phyloP scores from a whole-genome alignment of 768 basidiomycete genomes.

The Sporobolomyces phaffii region DNA sequence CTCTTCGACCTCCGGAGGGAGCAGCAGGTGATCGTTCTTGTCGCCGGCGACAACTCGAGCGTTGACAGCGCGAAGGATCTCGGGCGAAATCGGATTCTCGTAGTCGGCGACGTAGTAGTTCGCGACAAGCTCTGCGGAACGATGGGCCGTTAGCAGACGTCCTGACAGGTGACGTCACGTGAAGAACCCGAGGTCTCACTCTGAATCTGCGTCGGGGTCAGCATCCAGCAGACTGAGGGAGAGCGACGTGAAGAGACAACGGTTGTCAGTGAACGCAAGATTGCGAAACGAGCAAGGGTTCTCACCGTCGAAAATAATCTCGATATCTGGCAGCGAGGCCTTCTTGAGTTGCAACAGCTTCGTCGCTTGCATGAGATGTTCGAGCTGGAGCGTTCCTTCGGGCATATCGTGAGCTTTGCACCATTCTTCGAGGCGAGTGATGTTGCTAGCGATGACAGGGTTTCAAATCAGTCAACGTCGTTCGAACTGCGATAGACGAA shows the following conservation, averaged over 20 bases:
- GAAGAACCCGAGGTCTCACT: slow-evolving; percentile 41
- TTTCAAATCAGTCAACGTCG: not conserved
- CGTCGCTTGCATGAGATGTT: slow-evolving; percentile 99
- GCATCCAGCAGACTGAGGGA: slow-evolving; percentile 81
- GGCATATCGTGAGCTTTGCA: slow-evolving; percentile 99
- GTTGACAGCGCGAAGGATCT: slow-evolving; percentile 93
- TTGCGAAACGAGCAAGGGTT: not conserved
- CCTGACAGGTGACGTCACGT: not conserved
- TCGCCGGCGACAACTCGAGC: slow-evolving; percentile 93
- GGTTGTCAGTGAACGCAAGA: too few species aligned
- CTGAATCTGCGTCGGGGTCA: slow-evolving; percentile 98
- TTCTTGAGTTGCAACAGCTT: slow-evolving; percentile 97
- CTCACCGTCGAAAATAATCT: slow-evolving; percentile 79
- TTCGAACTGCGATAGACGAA: not conserved
- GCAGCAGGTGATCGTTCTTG: slow-evolving; percentile 89
- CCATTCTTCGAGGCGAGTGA: slow-evolving; percentile 82
- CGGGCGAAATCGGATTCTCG: slow-evolving; percentile 96
- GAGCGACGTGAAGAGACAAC: not conserved
- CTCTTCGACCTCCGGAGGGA: slow-evolving; percentile 94
- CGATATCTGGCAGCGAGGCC: slow-evolving; percentile 88
- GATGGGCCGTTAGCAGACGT: not conserved
- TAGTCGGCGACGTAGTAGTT: slow-evolving; percentile 91
- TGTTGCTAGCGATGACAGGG: too few species aligned
- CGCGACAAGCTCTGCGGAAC: slow-evolving; percentile 68
- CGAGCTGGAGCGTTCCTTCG: slow-evolving; percentile 91